A percentile compares a stretch with the other conserved stretches of the same genome.
Evolutionary conservation across 2,329 filamentous ascomycete species (phyloP).

Genomic region (Aspergillus pseudoterreus): DNA sequence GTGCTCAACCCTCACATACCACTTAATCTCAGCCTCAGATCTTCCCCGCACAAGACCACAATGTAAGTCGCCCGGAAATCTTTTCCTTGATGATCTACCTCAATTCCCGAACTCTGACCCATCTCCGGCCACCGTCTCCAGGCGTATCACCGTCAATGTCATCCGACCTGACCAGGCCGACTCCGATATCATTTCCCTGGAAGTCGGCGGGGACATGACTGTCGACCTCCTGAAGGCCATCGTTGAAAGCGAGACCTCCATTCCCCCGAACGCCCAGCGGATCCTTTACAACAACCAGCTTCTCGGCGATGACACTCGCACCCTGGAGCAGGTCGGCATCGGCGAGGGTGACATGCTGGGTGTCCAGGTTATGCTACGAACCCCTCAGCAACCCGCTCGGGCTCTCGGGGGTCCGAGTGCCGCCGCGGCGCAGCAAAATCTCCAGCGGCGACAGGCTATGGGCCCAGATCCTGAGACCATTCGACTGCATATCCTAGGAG

Average conservation of each 20-base stretch:
- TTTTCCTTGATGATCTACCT: background rate
- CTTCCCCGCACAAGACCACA: conserved; percentile 7
- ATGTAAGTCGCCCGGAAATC: conserved; percentile 17
- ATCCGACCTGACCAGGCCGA: conserved; percentile 68
- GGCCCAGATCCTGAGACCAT: conserved; percentile 70
- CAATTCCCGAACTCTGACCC: background rate
- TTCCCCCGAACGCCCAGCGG: conserved; percentile 70
- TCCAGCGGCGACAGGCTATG: conserved; percentile 28
- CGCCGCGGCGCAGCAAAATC: conserved; percentile 23
- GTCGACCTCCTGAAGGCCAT: conserved; percentile 81
- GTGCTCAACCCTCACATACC: background rate
- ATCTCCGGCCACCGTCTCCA: conserved; percentile 32
- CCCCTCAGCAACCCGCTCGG: conserved; percentile 27
- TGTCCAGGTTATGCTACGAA: conserved; percentile 61
- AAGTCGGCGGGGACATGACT: conserved; percentile 78
- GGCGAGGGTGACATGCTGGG: conserved; percentile 89
- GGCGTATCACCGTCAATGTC: conserved; percentile 85
- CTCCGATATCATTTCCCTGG: conserved; percentile 73
- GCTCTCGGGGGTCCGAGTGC: conserved; percentile 25
- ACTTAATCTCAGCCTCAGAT: background rate
- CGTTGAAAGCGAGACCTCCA: conserved; percentile 76
- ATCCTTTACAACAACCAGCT: conserved; percentile 87
- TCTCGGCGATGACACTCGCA: conserved; percentile 72
- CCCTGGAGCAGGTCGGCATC: conserved; percentile 75
- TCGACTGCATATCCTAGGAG: conserved; percentile 75